A percentile compares a stretch with the other conserved stretches of the same genome.
Evolutionary conservation across 163 green algal species (phyloP).

Genomic region (Volvox carteri): DNA sequence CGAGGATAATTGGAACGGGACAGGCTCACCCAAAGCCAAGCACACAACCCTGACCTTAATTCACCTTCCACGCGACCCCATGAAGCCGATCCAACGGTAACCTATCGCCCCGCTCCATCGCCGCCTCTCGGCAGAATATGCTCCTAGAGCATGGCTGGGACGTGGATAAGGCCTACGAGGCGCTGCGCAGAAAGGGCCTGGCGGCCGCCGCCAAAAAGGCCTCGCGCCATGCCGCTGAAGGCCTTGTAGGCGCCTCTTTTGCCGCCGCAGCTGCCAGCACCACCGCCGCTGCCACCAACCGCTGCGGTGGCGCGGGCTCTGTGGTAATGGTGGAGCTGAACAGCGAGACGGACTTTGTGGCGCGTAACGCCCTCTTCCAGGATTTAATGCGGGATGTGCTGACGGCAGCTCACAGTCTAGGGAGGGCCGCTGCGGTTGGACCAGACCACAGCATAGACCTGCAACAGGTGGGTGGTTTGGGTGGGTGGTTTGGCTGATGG

Average conservation of each 20-base stretch:
- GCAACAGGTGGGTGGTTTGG: conserved; percentile 23
- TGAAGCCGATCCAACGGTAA: no score
- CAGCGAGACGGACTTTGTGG: conserved; percentile 99
- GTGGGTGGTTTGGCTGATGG: no score
- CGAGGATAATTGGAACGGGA: no score
- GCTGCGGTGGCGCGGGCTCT: not conserved
- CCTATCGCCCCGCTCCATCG: no score
- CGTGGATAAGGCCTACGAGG: conserved; percentile 68
- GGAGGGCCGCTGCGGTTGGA: conserved; percentile 11
- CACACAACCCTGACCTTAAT: no score
- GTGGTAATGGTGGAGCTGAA: conserved; percentile 97
- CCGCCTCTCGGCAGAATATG: conserved; percentile 81
- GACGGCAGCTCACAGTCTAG: conserved; percentile 38
- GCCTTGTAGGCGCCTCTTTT: conserved; percentile 80
- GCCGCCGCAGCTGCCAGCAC: conserved; percentile 72
- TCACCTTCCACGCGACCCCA: no score
- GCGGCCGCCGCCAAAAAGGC: conserved; percentile 95
- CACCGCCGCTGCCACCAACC: not conserved
- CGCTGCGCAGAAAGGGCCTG: conserved; percentile 97
- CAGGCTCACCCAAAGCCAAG: no score
- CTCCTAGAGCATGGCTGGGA: conserved; percentile 79
- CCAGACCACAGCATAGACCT: conserved; percentile 24
- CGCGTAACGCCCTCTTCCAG: conserved; percentile 92
- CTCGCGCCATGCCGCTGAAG: conserved; percentile 83
- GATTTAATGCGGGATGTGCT: conserved; percentile 78